These are phyloP conservation scores for Cutaneotrichosporon sp. DNA, from an alignment of 1,284 basidiomycete genomes.

Conservation along the genomic window DNA sequence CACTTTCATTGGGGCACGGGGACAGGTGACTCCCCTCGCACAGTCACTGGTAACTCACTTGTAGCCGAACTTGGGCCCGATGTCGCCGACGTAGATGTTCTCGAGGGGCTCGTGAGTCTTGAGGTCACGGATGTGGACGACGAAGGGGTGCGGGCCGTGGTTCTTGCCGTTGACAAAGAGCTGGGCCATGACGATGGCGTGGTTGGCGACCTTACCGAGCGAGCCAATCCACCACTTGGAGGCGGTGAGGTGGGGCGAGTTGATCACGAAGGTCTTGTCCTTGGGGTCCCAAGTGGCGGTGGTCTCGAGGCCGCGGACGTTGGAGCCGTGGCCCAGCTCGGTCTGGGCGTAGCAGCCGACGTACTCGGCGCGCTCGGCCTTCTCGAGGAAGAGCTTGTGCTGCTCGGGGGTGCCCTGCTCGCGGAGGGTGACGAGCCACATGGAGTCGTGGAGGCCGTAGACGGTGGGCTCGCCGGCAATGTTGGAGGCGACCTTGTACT, in stretches of 20 bases:
- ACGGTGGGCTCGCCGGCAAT: constrained; percentile 23
- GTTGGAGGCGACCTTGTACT: constrained; percentile 20
- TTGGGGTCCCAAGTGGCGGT: constrained; percentile 60
- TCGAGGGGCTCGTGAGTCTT: constrained; percentile 57
- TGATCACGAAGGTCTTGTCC: constrained; percentile 61
- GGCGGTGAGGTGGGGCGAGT: constrained; percentile 58
- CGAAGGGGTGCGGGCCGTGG: constrained; percentile 62
- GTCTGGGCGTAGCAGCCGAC: constrained; percentile 63
- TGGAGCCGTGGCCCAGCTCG: constrained; percentile 57
- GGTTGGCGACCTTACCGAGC: constrained; percentile 61
- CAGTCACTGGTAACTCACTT: constrained; percentile 48
- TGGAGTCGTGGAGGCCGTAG: constrained; percentile 26
- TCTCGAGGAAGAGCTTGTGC: constrained; percentile 28
- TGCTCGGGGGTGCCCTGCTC: constrained; percentile 27
- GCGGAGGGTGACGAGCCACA: constrained; percentile 23
- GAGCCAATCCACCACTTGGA: constrained; percentile 63
- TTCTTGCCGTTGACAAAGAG: constrained; percentile 59
- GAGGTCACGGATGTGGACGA: constrained; percentile 59
- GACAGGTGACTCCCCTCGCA: not conserved
- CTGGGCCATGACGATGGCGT: constrained; percentile 61
- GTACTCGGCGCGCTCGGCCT: constrained; percentile 30
- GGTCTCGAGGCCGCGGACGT: constrained; percentile 63
- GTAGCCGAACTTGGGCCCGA: constrained; percentile 63
- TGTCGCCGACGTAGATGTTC: constrained; percentile 61
- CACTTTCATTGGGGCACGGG: not conserved